Percentiles rank a stretch among this genome's conserved stretches.
Conservation (phyloP, 1,284 basidiomycete genomes). For the Blastosporella zonata region DNA sequence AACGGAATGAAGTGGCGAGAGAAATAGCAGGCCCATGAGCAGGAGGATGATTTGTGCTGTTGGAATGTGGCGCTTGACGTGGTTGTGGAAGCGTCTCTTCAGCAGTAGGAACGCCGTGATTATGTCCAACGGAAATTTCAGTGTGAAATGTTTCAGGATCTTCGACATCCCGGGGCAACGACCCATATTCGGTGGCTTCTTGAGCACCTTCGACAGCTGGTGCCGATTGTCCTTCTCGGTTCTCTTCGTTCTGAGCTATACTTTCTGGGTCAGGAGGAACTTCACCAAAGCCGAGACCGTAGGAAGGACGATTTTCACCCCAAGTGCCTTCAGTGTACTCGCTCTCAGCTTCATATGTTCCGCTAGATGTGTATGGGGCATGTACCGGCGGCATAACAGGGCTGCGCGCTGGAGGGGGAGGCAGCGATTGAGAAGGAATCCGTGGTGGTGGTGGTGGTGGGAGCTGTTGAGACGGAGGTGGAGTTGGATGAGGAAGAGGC, state of each 20-base stretch:
- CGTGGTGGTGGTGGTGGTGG: slow-evolving; percentile 4
- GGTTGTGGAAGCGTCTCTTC: not conserved
- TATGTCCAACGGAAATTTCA: not conserved
- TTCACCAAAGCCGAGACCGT: not conserved
- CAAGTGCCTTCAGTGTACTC: not conserved
- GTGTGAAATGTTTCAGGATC: slow-evolving; percentile 1
- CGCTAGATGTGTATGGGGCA: not conserved
- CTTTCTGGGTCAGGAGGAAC: not conserved
- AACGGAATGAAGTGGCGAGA: slow-evolving; percentile 3
- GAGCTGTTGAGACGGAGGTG: slow-evolving; percentile 11
- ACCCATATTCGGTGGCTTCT: not conserved
- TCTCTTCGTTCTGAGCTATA: not conserved
- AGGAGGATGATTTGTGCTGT: not conserved
- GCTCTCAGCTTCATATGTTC: not conserved
- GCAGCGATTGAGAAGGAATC: slow-evolving; percentile 5
- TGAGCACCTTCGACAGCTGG: not conserved
- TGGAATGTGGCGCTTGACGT: not conserved
- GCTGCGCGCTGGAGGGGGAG: slow-evolving; percentile 4
- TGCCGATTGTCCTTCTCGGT: not conserved
- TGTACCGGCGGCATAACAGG: slow-evolving; percentile 1
- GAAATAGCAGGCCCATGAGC: not conserved
- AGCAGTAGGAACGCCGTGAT: not conserved
- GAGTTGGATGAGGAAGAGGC: slow-evolving; percentile 4
- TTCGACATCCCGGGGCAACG: not conserved
- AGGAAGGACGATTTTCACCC: not conserved